A percentile compares a stretch with the other conserved stretches of the same genome.
Evolutionary conservation across 495 filamentous ascomycete genomes (phyloP).

Genomic region (Penicillium cataractarum): DNA sequence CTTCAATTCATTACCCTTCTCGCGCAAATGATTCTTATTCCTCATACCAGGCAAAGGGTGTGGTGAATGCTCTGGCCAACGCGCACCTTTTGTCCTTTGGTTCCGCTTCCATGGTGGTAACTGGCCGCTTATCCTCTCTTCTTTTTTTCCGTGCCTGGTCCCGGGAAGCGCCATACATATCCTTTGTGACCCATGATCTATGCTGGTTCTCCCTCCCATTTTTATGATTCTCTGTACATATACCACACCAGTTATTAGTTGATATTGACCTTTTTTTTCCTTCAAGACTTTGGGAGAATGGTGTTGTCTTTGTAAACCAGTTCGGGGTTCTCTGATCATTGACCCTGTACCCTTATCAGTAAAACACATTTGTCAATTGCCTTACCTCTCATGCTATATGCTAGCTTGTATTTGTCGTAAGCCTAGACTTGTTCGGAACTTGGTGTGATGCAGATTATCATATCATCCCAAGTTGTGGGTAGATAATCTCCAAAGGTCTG

Average conservation of each 20-base stretch:
- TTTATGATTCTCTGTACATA: slow-evolving; percentile 38
- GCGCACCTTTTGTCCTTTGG: background rate
- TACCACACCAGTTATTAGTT: slow-evolving; percentile 30
- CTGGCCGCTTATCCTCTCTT: slow-evolving; percentile 15
- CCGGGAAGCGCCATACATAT: slow-evolving; percentile 25
- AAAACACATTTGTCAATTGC: background rate
- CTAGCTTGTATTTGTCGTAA: too few species aligned
- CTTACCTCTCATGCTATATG: background rate
- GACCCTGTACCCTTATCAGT: background rate
- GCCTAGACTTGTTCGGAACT: too few species aligned
- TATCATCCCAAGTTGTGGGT: too few species aligned
- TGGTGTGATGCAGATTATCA: too few species aligned
- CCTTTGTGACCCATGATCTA: slow-evolving; percentile 21
- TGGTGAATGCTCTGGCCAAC: too few species aligned
- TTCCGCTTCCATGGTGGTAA: background rate
- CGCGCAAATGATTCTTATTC: slow-evolving; percentile 25
- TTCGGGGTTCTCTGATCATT: background rate
- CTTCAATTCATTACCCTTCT: slow-evolving; percentile 9
- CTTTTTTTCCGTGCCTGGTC: slow-evolving; percentile 14
- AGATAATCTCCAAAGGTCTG: too few species aligned
- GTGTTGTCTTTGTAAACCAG: background rate
- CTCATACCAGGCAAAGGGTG: background rate
- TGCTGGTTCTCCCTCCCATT: slow-evolving; percentile 15
- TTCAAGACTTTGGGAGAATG: slow-evolving; percentile 8
- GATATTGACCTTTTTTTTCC: slow-evolving; percentile 26